Conservation (phyloP, 2,329 filamentous ascomycete species). For the Chrysoporthe austroafricana region DNA sequence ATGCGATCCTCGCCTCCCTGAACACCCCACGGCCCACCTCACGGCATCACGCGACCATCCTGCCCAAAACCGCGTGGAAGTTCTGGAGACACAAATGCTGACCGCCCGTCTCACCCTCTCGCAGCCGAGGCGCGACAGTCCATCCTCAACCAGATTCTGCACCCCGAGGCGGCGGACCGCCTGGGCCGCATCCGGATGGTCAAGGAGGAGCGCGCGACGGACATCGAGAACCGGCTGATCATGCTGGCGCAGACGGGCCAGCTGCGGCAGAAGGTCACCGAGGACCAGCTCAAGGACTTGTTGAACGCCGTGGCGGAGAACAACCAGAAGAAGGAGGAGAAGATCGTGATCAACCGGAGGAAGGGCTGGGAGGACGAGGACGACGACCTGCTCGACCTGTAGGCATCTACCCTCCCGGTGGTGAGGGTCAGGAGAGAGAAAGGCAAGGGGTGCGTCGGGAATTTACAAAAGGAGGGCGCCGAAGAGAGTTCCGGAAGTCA, state of each 20-base stretch:
- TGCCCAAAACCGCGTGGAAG: neutral
- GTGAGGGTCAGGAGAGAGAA: neutral
- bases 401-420: conserved; percentile 22
- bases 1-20: conserved; percentile 19
- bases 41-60: conserved; percentile 4
- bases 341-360: conserved; percentile 83
- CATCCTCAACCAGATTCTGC: conserved; percentile 90
- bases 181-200: conserved; percentile 93
- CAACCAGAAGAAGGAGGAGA: conserved; percentile 73
- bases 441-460: too few relatives aligned
- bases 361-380: conserved; percentile 88
- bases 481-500: neutral
- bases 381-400: conserved; percentile 72
- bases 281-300: conserved; percentile 91
- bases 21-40: neutral
- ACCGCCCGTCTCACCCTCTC: neutral
- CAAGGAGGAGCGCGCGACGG: conserved; percentile 85
- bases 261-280: conserved; percentile 83
- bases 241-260: conserved; percentile 89
- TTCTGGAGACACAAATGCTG: neutral
- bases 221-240: conserved; percentile 92
- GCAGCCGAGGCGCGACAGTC: conserved; percentile 71
- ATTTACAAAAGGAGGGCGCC: too few relatives aligned
- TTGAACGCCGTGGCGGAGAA: conserved; percentile 83
- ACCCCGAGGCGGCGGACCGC: conserved; percentile 90